Evolutionary conservation across 176 grass and related monocot species (phyloP).

Genomic region (Ensete ventricosum): DNA sequence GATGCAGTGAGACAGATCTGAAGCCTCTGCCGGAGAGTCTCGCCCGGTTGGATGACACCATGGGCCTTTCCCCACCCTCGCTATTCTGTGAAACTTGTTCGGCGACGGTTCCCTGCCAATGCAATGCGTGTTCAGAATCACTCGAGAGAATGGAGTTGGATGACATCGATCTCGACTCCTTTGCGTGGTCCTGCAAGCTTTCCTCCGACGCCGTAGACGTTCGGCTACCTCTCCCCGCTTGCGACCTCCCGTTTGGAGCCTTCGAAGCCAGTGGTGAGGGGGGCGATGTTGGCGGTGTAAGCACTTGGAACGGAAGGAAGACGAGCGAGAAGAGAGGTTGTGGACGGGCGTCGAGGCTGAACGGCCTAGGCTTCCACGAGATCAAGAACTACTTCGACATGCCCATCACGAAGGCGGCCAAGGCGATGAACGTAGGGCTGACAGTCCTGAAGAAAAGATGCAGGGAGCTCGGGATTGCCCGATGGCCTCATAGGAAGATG

Average conservation of each 20-base stretch:
- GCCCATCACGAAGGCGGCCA: constrained; percentile 51
- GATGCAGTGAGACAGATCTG: neutral
- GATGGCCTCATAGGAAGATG: constrained; percentile 74
- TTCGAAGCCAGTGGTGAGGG: no score
- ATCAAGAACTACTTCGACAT: constrained; percentile 57
- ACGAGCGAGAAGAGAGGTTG: neutral
- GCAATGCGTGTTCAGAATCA: neutral
- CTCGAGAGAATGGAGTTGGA: neutral
- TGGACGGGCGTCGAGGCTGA: neutral
- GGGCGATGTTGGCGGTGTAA: neutral
- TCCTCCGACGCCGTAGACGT: neutral
- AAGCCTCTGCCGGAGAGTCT: constrained; percentile 7
- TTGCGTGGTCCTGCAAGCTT: neutral
- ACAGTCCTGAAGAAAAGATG: constrained; percentile 61
- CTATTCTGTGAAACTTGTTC: neutral
- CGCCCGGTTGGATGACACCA: neutral
- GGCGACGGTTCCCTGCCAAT: neutral
- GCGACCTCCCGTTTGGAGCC: neutral
- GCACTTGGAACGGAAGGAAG: neutral
- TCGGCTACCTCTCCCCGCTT: neutral
- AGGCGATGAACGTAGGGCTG: constrained; percentile 49
- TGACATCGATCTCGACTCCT: neutral
- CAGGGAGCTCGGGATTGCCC: constrained; percentile 50
- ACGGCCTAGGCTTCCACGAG: constrained; percentile 23
- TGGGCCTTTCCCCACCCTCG: neutral